Evolutionary conservation across 2,329 filamentous ascomycete species (phyloP).

Genomic region (Davidsoniella australis): DNA sequence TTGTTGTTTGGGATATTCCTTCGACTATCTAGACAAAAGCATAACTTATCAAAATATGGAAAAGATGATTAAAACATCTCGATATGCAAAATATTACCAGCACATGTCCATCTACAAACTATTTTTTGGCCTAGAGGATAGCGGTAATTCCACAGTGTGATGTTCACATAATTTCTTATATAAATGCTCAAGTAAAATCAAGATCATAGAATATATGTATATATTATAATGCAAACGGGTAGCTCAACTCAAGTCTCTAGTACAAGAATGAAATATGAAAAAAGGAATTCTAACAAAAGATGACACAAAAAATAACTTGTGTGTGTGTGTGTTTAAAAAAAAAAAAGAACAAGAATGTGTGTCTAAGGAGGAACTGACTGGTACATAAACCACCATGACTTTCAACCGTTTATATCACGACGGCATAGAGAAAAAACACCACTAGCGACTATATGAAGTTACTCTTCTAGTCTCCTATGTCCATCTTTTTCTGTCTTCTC

Average conservation of each 20-base stretch:
- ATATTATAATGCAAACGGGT: background rate
- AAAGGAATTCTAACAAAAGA: background rate
- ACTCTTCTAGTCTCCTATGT: background rate
- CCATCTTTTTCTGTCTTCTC: background rate
- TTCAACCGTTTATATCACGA: background rate
- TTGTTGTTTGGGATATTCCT: no score
- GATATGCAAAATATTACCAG: no score
- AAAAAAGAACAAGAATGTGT: background rate
- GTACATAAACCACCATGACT: background rate
- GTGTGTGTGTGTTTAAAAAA: background rate
- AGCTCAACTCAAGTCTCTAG: background rate
- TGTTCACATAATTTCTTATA: background rate
- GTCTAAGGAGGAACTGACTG: background rate
- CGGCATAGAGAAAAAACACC: no score
- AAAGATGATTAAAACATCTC: no score
- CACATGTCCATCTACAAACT: no score
- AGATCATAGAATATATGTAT: background rate
- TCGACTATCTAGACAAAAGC: no score
- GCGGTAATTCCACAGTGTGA: background rate
- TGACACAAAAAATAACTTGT: background rate
- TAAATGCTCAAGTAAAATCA: no score
- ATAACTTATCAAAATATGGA: no score
- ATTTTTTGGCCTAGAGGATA: background rate
- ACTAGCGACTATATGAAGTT: no score
- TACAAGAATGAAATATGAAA: background rate